Evolutionary conservation across 257 asterid genomes (phyloP), one percentile per base, ranked within the genome.

Genomic region (Paraleonurus japonicus): DNA sequence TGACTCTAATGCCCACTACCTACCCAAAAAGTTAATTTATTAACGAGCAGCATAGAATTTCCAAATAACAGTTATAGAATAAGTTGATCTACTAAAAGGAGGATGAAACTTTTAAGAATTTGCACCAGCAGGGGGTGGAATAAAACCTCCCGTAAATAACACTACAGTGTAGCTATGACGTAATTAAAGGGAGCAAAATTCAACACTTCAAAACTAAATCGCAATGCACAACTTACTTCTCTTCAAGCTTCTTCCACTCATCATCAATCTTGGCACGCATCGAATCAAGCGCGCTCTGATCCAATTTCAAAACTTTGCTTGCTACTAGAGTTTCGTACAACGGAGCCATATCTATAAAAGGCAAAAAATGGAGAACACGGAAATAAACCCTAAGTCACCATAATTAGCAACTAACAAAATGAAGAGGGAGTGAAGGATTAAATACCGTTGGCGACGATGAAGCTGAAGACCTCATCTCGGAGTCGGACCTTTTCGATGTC

Each of bases 401-500:
- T 12, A 37, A 41, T 4, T 51, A 28, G 17, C 39, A 6, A 11
- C 9, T 2, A 62, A 48, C 23, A 27, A 16, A 10, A 8, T 5
- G 27, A 55, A n/a, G 23, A 15, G 43, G 12, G 64, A 39, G 61
- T 12, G 51, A 62, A 24, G 0, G 47, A 3, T 24, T n/a, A 57
- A 22, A 65, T 87, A 95, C 99, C 99, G 45, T 92, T 87, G 76
- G 86, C 73, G 63, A 83, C 70, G 69, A 92, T 91, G 83, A 86
- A 84, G 53, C 22, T 78, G 82, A 83, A 69, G 67, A 92, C 98
- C 83, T 89, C 96, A 15, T 92, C 99, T 3, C 98, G 95, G 28
- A 95, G 98, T 74, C 92, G 90, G 33, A 89, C 95, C 58, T 92
- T 89, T 57, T 88, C 92, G 70, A 95, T 87, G 89, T 95, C 98